Base-by-base conservation (phyloP, 108 stramenopile species). In the Nitzschia inconspicua region DNA sequence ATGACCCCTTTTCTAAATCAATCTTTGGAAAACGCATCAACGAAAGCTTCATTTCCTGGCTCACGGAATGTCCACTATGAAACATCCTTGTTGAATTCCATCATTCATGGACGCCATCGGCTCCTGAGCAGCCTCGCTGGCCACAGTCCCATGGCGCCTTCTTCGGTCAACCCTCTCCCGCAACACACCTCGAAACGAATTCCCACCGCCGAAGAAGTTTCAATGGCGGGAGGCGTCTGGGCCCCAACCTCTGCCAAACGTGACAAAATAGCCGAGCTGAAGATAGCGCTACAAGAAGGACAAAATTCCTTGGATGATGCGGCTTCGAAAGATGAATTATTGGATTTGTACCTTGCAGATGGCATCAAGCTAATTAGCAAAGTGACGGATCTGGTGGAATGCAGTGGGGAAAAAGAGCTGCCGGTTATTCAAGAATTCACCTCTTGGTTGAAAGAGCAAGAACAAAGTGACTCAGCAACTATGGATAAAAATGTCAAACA, bases 161-260 rank as follows among this genome's bases (percentile, higher is more conserved):
- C n/a, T n/a, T n/a, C n/a, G n/a, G n/a, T n/a, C n/a, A n/a, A n/a
- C n/a, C n/a, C n/a, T n/a, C n/a, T n/a, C n/a, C n/a, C n/a, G n/a
- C n/a, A n/a, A n/a, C n/a, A n/a, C n/a, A n/a, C n/a, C 25, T 5
- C 18, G 16, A 28, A 25, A 34, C 34, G 35, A 36, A 81, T 76
- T 40, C 79, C 76, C 3, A 80, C 73, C 35, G 77, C 67, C 18
- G 37, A 52, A 9, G 79, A 80, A 13, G 72, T 79, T 63, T 76
- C 86, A 5, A 74, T 74, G n/a, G 67, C 82, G 0, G 94, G 94
- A 35, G 94, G 94, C 0, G 85, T 95, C 11, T 95, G 88, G 86
- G 81, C 86, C 7, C 90, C 89, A 49, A 95, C 86, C 0, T 86
- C 84, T 0, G 76, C 89, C 64, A 95, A 95, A 70, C 78, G 76